A percentile compares a stretch with the other conserved stretches of the same genome.
phyloP scores from a whole-genome alignment of 1,284 basidiomycete genomes.

The Malassezia japonica region DNA sequence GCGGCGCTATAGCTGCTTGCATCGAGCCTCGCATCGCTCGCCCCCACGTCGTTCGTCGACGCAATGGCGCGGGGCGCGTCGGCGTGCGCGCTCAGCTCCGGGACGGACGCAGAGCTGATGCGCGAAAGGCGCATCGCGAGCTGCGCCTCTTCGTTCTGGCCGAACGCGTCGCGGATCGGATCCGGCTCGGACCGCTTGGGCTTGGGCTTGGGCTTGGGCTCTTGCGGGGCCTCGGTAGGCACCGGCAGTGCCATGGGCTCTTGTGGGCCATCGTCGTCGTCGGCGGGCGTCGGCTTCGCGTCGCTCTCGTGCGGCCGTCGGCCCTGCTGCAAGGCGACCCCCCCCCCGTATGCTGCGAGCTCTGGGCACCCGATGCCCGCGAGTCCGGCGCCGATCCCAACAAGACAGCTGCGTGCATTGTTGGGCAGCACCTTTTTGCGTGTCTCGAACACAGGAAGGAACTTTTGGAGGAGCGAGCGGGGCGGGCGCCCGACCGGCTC shows the following conservation, averaged over 20 bases:
- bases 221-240: constrained; percentile 16
- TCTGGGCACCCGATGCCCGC: constrained; percentile 68
- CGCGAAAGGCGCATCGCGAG: neutral
- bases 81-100: neutral
- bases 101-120: neutral
- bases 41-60: constrained; percentile 6
- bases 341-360: constrained; percentile 63
- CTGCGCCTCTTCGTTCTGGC: constrained; percentile 4
- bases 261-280: neutral
- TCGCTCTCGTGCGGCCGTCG: neutral
- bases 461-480: neutral
- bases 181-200: neutral
- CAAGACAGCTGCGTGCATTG: constrained; percentile 58
- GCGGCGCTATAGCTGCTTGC: constrained; percentile 15
- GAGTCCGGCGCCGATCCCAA: constrained; percentile 74
- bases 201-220: constrained; percentile 11
- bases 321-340: constrained; percentile 81
- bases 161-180: neutral
- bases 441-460: constrained; percentile 10
- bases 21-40: neutral
- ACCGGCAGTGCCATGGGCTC: constrained; percentile 20
- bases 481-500: constrained; percentile 21
- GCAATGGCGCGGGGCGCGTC: neutral
- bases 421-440: constrained; percentile 26
- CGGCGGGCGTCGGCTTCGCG: neutral